phyloP scores from a whole-genome alignment of 176 grass and related monocot species.

The Aegilops speltoides region DNA sequence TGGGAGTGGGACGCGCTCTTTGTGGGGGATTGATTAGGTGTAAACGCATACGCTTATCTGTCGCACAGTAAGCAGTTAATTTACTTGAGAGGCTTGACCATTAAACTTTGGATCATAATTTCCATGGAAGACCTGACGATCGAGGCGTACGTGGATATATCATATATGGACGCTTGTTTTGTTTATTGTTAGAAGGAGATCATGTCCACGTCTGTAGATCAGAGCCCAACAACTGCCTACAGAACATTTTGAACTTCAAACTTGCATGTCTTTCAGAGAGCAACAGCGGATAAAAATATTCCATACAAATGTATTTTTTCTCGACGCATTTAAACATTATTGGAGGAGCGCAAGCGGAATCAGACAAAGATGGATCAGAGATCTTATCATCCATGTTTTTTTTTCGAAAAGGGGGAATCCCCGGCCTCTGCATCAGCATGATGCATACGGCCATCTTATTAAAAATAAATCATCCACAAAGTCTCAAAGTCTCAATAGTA shows the following conservation, averaged over 20 bases:
- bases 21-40: background rate
- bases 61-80: background rate
- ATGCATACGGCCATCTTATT: too few species aligned
- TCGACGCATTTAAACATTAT: background rate
- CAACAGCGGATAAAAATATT: background rate
- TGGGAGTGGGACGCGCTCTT: background rate
- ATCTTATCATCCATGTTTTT: background rate
- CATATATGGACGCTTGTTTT: too few species aligned
- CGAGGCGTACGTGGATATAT: background rate
- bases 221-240: background rate
- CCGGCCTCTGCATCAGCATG: too few species aligned
- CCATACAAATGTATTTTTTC: background rate
- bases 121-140: background rate
- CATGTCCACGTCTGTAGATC: background rate
- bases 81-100: background rate
- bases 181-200: background rate
- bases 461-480: too few species aligned
- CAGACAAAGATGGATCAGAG: conserved; percentile 1
- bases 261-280: background rate
- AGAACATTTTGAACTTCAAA: background rate
- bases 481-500: too few species aligned
- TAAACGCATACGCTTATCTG: background rate
- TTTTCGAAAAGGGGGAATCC: too few species aligned
- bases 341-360: background rate
- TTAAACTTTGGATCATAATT: background rate